These are phyloP conservation scores for Debaryomycetaceae sp. DNA, from an alignment of 1,139 yeast species.

Conservation along the genomic window DNA sequence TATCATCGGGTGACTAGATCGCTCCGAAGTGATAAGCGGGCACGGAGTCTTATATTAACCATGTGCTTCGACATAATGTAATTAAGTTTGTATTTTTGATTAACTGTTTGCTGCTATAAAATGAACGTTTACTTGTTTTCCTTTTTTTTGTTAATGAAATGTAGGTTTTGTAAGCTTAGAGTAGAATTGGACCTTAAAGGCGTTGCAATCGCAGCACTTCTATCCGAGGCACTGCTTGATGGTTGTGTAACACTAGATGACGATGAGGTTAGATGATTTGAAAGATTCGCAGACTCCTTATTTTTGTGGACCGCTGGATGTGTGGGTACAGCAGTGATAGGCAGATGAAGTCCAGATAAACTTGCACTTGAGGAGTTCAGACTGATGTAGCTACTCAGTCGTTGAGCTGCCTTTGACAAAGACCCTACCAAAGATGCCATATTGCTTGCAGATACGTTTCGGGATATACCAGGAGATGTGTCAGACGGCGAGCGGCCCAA, in stretches of 20 bases:
- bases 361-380: constrained; percentile 4
- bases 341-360: not conserved
- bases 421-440: constrained; percentile 11
- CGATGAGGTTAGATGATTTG: not conserved
- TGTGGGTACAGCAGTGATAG: not conserved
- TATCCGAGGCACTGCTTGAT: constrained; percentile 32
- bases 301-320: not conserved
- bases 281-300: not conserved
- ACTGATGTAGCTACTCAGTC: constrained; percentile 6
- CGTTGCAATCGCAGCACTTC: constrained; percentile 24
- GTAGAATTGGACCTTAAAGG: constrained; percentile 22
- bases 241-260: constrained; percentile 16
- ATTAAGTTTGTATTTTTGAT: too few species aligned
- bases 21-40: too few species aligned
- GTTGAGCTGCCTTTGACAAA: constrained; percentile 11
- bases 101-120: not conserved
- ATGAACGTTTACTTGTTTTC: constrained; percentile 9
- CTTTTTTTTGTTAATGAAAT: constrained; percentile 27
- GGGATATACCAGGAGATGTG: constrained; percentile 28
- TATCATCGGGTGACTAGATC: too few species aligned
- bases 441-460: constrained; percentile 25
- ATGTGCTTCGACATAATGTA: too few species aligned
- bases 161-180: constrained; percentile 26
- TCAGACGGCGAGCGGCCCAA: constrained; percentile 16
- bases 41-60: too few species aligned